Evolutionary conservation across 176 grass and related monocot species (phyloP).

Genomic region (Oropetium thomaeum): DNA sequence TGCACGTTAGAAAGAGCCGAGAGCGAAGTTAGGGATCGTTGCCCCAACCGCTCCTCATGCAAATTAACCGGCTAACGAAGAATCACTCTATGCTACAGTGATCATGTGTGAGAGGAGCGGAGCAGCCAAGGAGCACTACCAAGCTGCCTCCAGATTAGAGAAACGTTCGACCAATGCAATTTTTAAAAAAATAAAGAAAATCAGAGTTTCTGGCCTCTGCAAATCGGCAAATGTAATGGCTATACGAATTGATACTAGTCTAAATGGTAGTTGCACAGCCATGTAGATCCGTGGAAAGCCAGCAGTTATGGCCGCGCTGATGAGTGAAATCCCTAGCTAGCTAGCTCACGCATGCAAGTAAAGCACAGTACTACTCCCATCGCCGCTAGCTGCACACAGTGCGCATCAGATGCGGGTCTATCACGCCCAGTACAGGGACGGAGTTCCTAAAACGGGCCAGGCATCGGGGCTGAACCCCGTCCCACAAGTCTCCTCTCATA

Average conservation of each 20-base stretch:
- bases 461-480: slow-evolving; percentile 29
- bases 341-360: background rate
- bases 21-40: too few species aligned
- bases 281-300: slow-evolving; percentile 12
- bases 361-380: background rate
- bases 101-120: too few species aligned
- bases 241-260: slow-evolving; percentile 55
- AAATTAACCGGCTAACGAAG: too few species aligned
- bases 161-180: too few species aligned
- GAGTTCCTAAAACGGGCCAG: slow-evolving; percentile 36
- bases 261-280: slow-evolving; percentile 34
- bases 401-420: slow-evolving; percentile 2
- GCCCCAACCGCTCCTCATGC: too few species aligned
- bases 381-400: background rate
- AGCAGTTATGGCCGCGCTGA: slow-evolving; percentile 24
- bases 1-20: too few species aligned
- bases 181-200: too few species aligned
- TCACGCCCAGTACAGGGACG: background rate
- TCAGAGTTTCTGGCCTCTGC: too few species aligned
- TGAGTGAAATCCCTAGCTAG: slow-evolving; percentile 10
- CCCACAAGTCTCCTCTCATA: slow-evolving; percentile 31
- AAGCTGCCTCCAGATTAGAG: too few species aligned
- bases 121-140: too few species aligned
- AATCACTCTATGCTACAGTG: too few species aligned
- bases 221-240: too few species aligned